Base-by-base conservation (phyloP, 768 basidiomycete genomes). In the Phaeotremella skinneri region DNA sequence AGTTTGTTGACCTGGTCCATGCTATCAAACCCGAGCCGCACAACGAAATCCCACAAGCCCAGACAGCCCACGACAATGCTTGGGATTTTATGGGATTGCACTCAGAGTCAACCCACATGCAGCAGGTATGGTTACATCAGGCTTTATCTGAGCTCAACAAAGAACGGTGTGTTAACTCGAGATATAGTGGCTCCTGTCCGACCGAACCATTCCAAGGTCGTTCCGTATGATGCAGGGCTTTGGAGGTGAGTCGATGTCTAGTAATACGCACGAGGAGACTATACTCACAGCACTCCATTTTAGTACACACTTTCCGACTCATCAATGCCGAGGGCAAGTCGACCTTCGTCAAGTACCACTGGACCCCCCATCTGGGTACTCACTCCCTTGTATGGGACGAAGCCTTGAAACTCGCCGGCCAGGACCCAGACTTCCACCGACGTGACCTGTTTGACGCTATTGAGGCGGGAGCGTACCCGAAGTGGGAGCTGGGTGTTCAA, bases 351-450 rank as follows among this genome's bases (percentile, higher is more conserved):
- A 93, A 92, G 75, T 92, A 91, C 74, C 89, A 91, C 75, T 88
- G 84, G 80, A 83, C 83, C 84, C 90, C 17, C 83, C 86, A 90
- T 75, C 82, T 91, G 16, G 90, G 90, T 21, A 87, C 88, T 1
- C 88, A 91, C 71, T 87, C 85, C 57, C 79, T 93, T 16, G 80
- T 87, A 4, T 94, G 91, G 90, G 91, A 94, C 62, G 91, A 96
- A 66, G 88, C 88, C 0, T 79, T 93, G 60, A 92, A 92, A 73
- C 82, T 93, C 42, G 66, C 61, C 32, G 76, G 76, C 11, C 89
- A 91, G 74, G 91, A 93, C 75, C 90, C 91, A 13, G 90, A 92
- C 75, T 93, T 89, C 78, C 90, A 91, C 63, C 84, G 90, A 30
- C 87, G 91, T 70, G 90, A 93, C 70, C 78, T 93, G 2, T 83